Evolutionary conservation across 1,284 basidiomycete species (phyloP).

Genomic region (Ustilago nuda): DNA sequence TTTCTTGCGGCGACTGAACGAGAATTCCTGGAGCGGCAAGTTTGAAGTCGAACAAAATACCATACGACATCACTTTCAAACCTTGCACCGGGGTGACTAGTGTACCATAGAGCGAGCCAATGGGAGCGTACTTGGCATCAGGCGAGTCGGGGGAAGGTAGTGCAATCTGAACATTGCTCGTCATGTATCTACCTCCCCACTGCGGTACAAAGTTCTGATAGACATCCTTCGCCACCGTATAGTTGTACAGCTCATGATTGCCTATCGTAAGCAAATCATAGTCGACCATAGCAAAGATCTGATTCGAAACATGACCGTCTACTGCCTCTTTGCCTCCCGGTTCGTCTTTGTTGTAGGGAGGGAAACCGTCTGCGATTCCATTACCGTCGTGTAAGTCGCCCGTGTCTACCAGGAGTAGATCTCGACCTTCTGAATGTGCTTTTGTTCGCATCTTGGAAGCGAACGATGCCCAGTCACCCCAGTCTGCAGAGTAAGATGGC

Average conservation of each 20-base stretch:
- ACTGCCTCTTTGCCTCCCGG: slow-evolving; percentile 52
- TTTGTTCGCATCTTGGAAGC: slow-evolving; percentile 62
- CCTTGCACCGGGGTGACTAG: slow-evolving; percentile 55
- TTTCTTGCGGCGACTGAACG: slow-evolving; percentile 58
- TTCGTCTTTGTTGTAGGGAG: slow-evolving; percentile 42
- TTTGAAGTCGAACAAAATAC: slow-evolving; percentile 63
- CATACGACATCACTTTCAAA: slow-evolving; percentile 62
- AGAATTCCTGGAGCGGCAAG: slow-evolving; percentile 56
- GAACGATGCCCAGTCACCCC: slow-evolving; percentile 69
- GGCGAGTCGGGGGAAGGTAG: slow-evolving; percentile 37
- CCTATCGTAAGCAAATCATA: slow-evolving; percentile 88
- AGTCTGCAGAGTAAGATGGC: slow-evolving; percentile 64
- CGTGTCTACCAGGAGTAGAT: slow-evolving; percentile 66
- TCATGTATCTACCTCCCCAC: slow-evolving; percentile 64
- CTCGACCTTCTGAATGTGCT: slow-evolving; percentile 58
- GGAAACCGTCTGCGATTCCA: slow-evolving; percentile 64
- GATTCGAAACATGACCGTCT: slow-evolving; percentile 62
- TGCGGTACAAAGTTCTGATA: slow-evolving; percentile 81
- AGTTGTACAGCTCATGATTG: slow-evolving; percentile 88
- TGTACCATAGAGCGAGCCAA: slow-evolving; percentile 59
- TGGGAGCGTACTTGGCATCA: slow-evolving; percentile 41
- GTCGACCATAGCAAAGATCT: slow-evolving; percentile 76
- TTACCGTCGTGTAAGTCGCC: slow-evolving; percentile 67
- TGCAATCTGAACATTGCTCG: slow-evolving; percentile 60
- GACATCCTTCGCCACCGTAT: slow-evolving; percentile 81